Evolutionary conservation across 768 basidiomycete species (phyloP).

Genomic region (Russula sp.): DNA sequence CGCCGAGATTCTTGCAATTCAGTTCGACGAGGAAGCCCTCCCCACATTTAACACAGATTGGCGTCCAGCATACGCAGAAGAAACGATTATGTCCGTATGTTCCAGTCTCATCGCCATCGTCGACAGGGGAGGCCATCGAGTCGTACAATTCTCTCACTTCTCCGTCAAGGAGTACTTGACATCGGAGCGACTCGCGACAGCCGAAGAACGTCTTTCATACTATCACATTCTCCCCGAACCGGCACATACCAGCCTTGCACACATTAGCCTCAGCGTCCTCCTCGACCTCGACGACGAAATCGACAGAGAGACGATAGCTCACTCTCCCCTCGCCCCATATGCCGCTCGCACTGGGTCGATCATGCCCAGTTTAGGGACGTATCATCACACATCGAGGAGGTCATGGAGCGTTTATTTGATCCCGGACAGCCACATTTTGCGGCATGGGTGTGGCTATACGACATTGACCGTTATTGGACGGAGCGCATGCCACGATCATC

Average conservation of each 20-base stretch:
- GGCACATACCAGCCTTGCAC: slow-evolving; percentile 11
- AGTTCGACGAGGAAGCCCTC: background rate
- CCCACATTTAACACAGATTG: slow-evolving; percentile 3
- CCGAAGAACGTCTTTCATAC: background rate
- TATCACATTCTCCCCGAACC: slow-evolving; percentile 11
- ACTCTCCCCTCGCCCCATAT: background rate
- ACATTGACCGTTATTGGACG: slow-evolving; percentile 9
- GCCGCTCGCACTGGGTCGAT: slow-evolving; percentile 21
- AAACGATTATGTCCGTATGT: too few relatives aligned
- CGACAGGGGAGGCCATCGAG: background rate
- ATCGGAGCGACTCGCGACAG: background rate
- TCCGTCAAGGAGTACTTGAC: slow-evolving; percentile 22
- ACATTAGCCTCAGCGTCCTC: slow-evolving; percentile 7
- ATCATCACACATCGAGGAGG: background rate
- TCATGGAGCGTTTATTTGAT: slow-evolving; percentile 12
- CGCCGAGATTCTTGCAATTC: slow-evolving; percentile 17
- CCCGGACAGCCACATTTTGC: slow-evolving; percentile 2
- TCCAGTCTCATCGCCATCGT: too few relatives aligned
- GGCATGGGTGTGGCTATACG: slow-evolving; percentile 16
- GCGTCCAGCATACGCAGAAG: background rate
- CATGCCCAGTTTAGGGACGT: background rate
- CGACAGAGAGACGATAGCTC: background rate
- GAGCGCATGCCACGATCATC: background rate
- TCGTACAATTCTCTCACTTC: too few relatives aligned
- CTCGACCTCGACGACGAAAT: slow-evolving; percentile 8